Base-by-base conservation (phyloP, 2,329 filamentous ascomycete genomes). In the Penicillium sp. region DNA sequence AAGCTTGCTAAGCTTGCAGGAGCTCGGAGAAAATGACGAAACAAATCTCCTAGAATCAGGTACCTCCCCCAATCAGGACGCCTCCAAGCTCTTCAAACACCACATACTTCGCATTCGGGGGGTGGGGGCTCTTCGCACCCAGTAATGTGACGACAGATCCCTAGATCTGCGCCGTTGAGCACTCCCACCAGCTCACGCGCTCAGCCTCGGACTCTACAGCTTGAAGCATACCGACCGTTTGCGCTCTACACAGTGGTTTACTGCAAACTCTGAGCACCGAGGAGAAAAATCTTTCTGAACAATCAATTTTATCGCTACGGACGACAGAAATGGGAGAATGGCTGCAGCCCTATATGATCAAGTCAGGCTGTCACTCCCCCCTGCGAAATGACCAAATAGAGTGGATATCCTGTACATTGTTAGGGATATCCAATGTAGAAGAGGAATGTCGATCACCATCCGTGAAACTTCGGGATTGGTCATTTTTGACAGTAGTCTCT, bases 361-460 rank as follows among this genome's bases (percentile, higher is more conserved):
- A 4, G 16, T 12, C 8, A 21, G 16, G 16, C 36, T 39, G 36
- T 39, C 36, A 39, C 16, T 39, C 36, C 18, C 36, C 36, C 36
- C 36, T 39, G 23, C 36, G 18, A 39, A 16, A 39, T 21, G 36
- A 39, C 18, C 36, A 9, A 39, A 23, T 3, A 21, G 36, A 39
- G 36, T 39, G 36, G 16, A 39, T 39, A 39, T 18, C 36, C 6
- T 7, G 36, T 21, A 18, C 18, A 29, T 13, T 47, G 26, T 29
- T 42, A 43, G 21, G 44, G 31, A 26, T 43, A 21, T 39, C 10
- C 41, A 41, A 28, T 23, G 16, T 13, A 51, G 51, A 18, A 54
- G 46, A 59, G 58, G 58, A 60, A 60, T 60, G 58, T 54, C 49
- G 46, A 58, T 57, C 53, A 26, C 29, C 7, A 18, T 1, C 24